Percentiles rank a stretch among this genome's conserved stretches.
These are phyloP conservation scores for Laetiporus sulphureus DNA, from an alignment of 1,284 basidiomycete genomes.

Conservation along the genomic window DNA sequence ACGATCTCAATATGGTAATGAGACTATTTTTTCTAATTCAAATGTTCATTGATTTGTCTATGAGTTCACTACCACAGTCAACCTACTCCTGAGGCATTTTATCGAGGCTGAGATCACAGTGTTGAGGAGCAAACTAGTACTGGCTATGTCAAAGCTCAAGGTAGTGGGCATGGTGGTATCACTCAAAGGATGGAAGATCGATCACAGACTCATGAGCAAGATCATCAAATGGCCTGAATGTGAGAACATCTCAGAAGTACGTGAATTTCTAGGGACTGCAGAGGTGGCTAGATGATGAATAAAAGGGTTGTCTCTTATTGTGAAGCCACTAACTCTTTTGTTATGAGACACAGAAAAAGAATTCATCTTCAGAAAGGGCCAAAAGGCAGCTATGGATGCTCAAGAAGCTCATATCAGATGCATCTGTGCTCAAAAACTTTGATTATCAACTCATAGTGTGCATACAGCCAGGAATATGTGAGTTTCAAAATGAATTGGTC, in stretches of 20 bases:
- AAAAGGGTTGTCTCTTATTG: slow-evolving; percentile 23
- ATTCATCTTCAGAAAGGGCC: slow-evolving; percentile 18
- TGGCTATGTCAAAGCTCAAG: slow-evolving; percentile 15
- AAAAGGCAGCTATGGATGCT: slow-evolving; percentile 21
- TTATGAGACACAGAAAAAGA: slow-evolving; percentile 8
- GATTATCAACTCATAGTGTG: slow-evolving; percentile 22
- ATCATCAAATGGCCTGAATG: slow-evolving; percentile 26
- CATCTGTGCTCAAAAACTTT: slow-evolving; percentile 23
- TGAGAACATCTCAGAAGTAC: slow-evolving; percentile 22
- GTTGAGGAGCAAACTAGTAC: slow-evolving; percentile 14
- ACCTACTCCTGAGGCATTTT: slow-evolving; percentile 20
- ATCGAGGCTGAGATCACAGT: slow-evolving; percentile 23
- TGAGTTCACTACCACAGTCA: slow-evolving; percentile 17
- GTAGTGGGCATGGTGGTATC: slow-evolving; percentile 27
- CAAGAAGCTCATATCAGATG: slow-evolving; percentile 18
- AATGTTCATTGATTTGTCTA: slow-evolving; percentile 25
- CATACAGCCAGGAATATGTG: neutral
- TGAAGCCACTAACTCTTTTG: slow-evolving; percentile 24
- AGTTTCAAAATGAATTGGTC: slow-evolving; percentile 21
- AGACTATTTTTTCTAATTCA: slow-evolving; percentile 18
- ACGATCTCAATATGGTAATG: slow-evolving; percentile 15
- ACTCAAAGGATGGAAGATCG: slow-evolving; percentile 24
- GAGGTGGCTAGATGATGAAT: slow-evolving; percentile 28
- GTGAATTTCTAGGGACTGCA: slow-evolving; percentile 27
- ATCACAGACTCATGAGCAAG: slow-evolving; percentile 19